Evolutionary conservation across 371 early-diverging fungal genomes (phyloP), one percentile per base, ranked within the genome.

Genomic region (Mortierella sp.): DNA sequence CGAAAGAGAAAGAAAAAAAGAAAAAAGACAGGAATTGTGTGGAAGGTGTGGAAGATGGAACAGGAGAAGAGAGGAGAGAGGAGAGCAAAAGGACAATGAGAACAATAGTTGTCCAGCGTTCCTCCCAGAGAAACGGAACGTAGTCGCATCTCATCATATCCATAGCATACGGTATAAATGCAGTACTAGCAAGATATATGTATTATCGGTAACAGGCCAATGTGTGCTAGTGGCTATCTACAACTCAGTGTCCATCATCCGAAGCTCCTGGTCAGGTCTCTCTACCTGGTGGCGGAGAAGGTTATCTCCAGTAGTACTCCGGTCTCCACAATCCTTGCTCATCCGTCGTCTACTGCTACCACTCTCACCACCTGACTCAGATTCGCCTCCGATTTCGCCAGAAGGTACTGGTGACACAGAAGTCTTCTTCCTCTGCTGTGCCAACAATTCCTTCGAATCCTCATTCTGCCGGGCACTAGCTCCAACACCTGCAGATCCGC

Each of bases 231-330:
- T 38, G 9, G 55, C 68, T 38, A 42, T 38, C 68, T 68, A 68
- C 24, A 68, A 8, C 44, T 68, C 68, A 10, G 68, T 42, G 24
- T 68, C 68, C 68, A 68, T 68, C 68, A 21, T 68, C 42, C 68
- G 68, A 24, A 68, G 68, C 42, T 68, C 68, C 9, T 24, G 38
- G 44, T 24, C 24, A 19, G 68, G 68, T 11, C 24, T 68, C 10
- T 42, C 11, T 3, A 3, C 68, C 68, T 38, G 9, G 21, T 19
- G 34, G 42, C 10, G 21, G 21, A 3, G n/a, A n/a, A 55, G 6
- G 10, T 38, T 42, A 24, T 42, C 68, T 2, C 24, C 44, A 68
- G 38, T 24, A 68, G 38, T 24, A 24, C 34, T 1, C 8, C 21
- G 24, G 24, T 42, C 44, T 3, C 34, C 68, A 42, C 42, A 42